phyloP scores from a whole-genome alignment of 2,329 filamentous ascomycete species.

The Xylariaceae sp. region DNA sequence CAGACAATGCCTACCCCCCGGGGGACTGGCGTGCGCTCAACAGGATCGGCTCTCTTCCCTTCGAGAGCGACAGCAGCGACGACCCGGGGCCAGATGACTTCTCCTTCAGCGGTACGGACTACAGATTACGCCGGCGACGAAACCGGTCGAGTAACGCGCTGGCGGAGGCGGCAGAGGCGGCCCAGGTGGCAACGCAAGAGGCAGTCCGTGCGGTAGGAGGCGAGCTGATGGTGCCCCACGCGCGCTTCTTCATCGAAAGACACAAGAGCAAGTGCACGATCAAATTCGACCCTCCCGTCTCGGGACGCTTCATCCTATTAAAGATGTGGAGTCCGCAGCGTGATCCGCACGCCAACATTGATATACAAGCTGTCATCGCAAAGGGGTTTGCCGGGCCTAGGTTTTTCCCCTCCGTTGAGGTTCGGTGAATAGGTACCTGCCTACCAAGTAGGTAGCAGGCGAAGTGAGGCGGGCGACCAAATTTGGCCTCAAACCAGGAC shows the following conservation, averaged over 20 bases:
- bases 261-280: conserved; percentile 81
- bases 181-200: conserved; percentile 48
- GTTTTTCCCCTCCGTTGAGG: conserved; percentile 66
- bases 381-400: conserved; percentile 80
- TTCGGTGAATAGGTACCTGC: too few species aligned
- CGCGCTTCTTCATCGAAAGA: conserved; percentile 75
- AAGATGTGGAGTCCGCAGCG: conserved; percentile 82
- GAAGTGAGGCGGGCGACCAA: too few species aligned
- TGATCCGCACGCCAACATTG: conserved; percentile 63
- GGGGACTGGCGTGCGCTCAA: conserved; percentile 36
- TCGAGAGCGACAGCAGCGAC: conserved; percentile 41
- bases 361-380: conserved; percentile 78
- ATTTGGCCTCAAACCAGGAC: not conserved
- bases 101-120: conserved; percentile 19
- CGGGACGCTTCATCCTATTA: conserved; percentile 74
- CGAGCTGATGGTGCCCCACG: conserved; percentile 62
- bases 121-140: conserved; percentile 21
- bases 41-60: conserved; percentile 47
- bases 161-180: conserved; percentile 37
- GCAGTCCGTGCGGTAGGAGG: conserved; percentile 49
- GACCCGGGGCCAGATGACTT: conserved; percentile 29
- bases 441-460: too few species aligned
- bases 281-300: conserved; percentile 74
- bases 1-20: conserved; percentile 27
- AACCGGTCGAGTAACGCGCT: conserved; percentile 24